Conservation (phyloP, 257 asterid species). For the Fraxinus cuspidata region DNA sequence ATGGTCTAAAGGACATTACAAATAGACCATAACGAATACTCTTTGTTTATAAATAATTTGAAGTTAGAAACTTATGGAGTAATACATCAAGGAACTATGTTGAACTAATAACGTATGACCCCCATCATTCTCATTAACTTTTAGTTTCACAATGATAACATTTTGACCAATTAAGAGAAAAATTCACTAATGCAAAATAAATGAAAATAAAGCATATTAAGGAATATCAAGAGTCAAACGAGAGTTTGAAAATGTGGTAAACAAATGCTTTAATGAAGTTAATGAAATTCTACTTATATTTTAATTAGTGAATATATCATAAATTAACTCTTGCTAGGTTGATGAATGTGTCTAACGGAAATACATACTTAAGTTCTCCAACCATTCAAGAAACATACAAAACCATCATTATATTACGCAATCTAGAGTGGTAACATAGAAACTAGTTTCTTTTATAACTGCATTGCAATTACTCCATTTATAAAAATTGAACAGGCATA, state of each 20-base stretch:
- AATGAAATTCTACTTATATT: not conserved
- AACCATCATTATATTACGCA: too few species aligned
- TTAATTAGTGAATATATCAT: not conserved
- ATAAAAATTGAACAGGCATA: too few species aligned
- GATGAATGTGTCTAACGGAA: not conserved
- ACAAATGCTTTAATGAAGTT: not conserved
- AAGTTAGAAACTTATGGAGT: not conserved
- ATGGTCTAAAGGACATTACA: not conserved
- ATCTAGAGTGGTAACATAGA: too few species aligned
- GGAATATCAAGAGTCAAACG: not conserved
- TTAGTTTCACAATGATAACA: not conserved
- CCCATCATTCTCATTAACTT: not conserved
- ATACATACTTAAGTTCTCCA: not conserved
- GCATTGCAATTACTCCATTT: too few species aligned
- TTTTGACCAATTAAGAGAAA: not conserved
- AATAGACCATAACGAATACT: not conserved
- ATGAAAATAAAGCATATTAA: too few species aligned
- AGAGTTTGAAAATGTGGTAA: not conserved
- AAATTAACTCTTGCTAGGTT: too few species aligned
- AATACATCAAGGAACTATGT: not conserved
- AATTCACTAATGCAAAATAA: not conserved
- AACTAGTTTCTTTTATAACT: too few species aligned
- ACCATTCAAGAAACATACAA: too few species aligned
- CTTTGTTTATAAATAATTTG: too few species aligned
- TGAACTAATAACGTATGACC: not conserved